Percentiles rank a stretch among this genome's conserved stretches.
Evolutionary conservation across 2,329 filamentous ascomycete species (phyloP).

Genomic region (Cladosporium sp.): DNA sequence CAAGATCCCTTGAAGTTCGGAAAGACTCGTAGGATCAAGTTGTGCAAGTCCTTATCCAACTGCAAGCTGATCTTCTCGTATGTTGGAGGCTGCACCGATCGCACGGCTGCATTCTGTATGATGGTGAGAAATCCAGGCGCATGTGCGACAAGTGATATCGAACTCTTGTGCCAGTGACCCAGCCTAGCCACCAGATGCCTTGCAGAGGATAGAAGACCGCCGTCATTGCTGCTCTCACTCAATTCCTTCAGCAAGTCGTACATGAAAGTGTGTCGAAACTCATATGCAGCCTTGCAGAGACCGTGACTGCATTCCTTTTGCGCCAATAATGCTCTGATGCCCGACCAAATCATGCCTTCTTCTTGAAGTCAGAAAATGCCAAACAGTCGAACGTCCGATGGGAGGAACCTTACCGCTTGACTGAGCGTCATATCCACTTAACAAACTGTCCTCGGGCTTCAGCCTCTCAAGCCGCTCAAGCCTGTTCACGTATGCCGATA

Average conservation of each 20-base stretch:
- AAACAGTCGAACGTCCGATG: background rate
- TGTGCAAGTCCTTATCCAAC: background rate
- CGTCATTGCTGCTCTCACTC: background rate
- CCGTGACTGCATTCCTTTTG: background rate
- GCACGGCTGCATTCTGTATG: background rate
- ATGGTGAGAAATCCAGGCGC: background rate
- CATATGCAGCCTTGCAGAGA: background rate
- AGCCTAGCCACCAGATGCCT: background rate
- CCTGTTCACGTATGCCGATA: background rate
- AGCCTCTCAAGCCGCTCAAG: background rate
- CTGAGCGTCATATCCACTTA: background rate
- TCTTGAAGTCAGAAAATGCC: background rate
- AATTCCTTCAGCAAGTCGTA: background rate
- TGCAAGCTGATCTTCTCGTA: background rate
- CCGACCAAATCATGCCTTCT: background rate
- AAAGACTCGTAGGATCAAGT: background rate
- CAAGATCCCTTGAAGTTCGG: background rate
- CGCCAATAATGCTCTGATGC: background rate
- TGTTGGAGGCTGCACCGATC: background rate
- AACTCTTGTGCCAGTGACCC: background rate
- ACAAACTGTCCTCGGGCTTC: background rate
- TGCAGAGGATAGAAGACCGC: background rate
- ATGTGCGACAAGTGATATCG: background rate
- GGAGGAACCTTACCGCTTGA: background rate
- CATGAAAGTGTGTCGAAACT: background rate